Percentiles rank a stretch among this genome's conserved stretches.
These are phyloP conservation scores for Fonsecaea pugnacius DNA, from an alignment of 2,329 filamentous ascomycete species.

Conservation along the genomic window DNA sequence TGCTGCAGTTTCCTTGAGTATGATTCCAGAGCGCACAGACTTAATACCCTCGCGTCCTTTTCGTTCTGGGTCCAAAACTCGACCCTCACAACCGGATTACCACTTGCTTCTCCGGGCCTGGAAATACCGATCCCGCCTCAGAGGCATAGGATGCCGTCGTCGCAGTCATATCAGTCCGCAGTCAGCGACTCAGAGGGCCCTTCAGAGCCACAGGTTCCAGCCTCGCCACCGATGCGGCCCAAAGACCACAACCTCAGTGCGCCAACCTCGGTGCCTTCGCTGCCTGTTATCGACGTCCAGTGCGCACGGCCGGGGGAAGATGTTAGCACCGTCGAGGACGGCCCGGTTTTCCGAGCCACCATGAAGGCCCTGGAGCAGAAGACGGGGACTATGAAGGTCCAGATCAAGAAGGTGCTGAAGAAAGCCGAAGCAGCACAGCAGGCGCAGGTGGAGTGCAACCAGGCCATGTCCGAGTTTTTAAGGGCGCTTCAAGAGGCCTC, in stretches of 20 bases:
- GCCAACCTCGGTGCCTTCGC: constrained; percentile 32
- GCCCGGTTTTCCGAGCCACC: constrained; percentile 91
- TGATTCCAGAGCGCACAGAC: constrained; percentile 84
- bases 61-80: constrained; percentile 90
- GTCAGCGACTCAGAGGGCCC: constrained; percentile 70
- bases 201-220: constrained; percentile 42
- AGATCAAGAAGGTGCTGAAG: constrained; percentile 96
- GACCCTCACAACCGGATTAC: constrained; percentile 53
- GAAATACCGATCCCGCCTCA: constrained; percentile 70
- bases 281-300: constrained; percentile 82
- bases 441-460: constrained; percentile 82
- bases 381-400: constrained; percentile 87
- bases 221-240: constrained; percentile 39
- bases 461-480: constrained; percentile 79
- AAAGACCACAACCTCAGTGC: constrained; percentile 40
- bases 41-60: constrained; percentile 88
- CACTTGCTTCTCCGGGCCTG: constrained; percentile 72
- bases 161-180: constrained; percentile 83
- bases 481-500: constrained; percentile 86
- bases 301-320: constrained; percentile 83
- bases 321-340: constrained; percentile 83
- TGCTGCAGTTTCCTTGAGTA: constrained; percentile 98
- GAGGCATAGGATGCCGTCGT: constrained; percentile 80
- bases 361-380: constrained; percentile 97
- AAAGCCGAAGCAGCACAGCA: constrained; percentile 86